Evolutionary conservation across 2,329 filamentous ascomycete genomes (phyloP), one percentile per base, ranked within the genome.

Genomic region (Trematosphaeria pertusa): DNA sequence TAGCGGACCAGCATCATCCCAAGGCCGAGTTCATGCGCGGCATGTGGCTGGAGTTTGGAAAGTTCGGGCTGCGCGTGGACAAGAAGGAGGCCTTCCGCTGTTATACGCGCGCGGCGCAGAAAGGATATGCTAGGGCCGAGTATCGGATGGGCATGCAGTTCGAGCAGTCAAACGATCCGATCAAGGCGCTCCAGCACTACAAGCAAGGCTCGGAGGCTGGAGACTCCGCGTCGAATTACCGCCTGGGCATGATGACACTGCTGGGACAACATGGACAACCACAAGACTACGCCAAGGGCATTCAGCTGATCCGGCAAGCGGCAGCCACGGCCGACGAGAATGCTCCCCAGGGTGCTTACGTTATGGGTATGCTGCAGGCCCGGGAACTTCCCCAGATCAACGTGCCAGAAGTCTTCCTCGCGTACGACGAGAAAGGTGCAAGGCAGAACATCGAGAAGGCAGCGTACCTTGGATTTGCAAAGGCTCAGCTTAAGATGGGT

Each of bases 61-160:
- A 96, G 68, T 97, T 97, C 67, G 91, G 91, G 30, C 86, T 87
- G 71, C 85, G 91, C 20, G 81, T 91, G 50, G 94, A 99, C 77
- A 96, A 96, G 76, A 92, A 93, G 64, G 93, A 97, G 74, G 93
- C 94, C 6, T 97, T 95, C 69, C 76, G 86, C 51, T 89, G 88
- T 62, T 99, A 97, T 74, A 85, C 86, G 52, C 81, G 87, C 62
- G 89, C 94, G n/a, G 88, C 91, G 21, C 88, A 92, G 61, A 86
- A 89, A 61, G 91, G 91, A 47, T 96, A 92, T 74, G 85, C 87
- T 17, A 82, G 94, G 60, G 92, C 94, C 15, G 91, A 97, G 72
- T 99, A 99, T 72, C 86, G 94, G 36, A 96, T 99, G 75, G 94
- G 94, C 53, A 99, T 97, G 93, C 88, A 97, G 46, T 97, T 92